phyloP scores from a whole-genome alignment of 768 basidiomycete species.

The Chlorophyllum brunneum region DNA sequence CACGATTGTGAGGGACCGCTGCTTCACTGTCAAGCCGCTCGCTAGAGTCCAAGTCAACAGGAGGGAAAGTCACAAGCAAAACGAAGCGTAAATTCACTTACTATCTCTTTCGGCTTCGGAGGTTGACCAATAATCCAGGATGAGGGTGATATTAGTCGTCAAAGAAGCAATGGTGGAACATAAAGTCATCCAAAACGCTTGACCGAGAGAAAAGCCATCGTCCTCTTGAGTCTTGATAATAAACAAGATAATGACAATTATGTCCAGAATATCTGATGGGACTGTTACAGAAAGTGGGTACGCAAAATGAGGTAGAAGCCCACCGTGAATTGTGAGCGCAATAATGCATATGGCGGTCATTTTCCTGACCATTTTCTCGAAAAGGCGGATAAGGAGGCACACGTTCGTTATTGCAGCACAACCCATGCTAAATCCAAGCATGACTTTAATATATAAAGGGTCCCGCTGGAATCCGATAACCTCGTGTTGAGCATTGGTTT shows the following conservation, averaged over 20 bases:
- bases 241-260: slow-evolving; percentile 53
- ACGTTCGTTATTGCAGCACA: slow-evolving; percentile 67
- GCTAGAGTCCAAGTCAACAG: slow-evolving; percentile 31
- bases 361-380: slow-evolving; percentile 59
- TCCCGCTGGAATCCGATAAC: slow-evolving; percentile 48
- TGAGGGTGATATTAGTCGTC: slow-evolving; percentile 63
- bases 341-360: slow-evolving; percentile 65
- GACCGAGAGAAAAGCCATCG: slow-evolving; percentile 67
- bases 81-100: neutral
- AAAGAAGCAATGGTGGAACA: slow-evolving; percentile 68
- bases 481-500: slow-evolving; percentile 40
- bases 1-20: slow-evolving; percentile 74
- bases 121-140: slow-evolving; percentile 56
- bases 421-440: slow-evolving; percentile 60
- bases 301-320: slow-evolving; percentile 11
- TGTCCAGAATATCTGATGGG: slow-evolving; percentile 78
- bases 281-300: neutral
- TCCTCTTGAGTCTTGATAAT: slow-evolving; percentile 56
- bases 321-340: slow-evolving; percentile 69
- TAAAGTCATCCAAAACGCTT: slow-evolving; percentile 74
- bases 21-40: slow-evolving; percentile 77
- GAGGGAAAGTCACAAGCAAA: neutral
- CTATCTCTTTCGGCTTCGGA: slow-evolving; percentile 50
- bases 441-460: slow-evolving; percentile 54
- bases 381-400: slow-evolving; percentile 64